These are phyloP conservation scores for Ascosphaera aggregata DNA, from an alignment of 2,329 filamentous ascomycete genomes.

Conservation along the genomic window DNA sequence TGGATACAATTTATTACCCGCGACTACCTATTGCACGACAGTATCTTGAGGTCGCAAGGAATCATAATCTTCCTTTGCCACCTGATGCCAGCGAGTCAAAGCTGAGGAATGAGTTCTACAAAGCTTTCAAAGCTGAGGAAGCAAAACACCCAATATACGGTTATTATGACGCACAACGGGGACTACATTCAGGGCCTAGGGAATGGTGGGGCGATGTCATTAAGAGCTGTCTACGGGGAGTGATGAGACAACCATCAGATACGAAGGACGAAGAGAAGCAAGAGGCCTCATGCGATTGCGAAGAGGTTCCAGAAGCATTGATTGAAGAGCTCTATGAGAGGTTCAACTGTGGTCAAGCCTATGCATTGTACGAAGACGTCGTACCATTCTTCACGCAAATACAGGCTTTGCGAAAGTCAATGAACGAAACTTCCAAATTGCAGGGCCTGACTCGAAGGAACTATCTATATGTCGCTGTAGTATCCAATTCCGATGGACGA, in stretches of 20 bases:
- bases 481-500: constrained; percentile 25
- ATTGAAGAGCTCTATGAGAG: constrained; percentile 14
- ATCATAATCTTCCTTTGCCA: constrained; percentile 7
- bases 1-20: constrained; percentile 22
- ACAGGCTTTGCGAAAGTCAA: neutral
- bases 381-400: constrained; percentile 12
- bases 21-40: constrained; percentile 16
- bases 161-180: constrained; percentile 8
- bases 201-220: constrained; percentile 24
- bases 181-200: constrained; percentile 11
- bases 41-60: constrained; percentile 16
- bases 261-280: constrained; percentile 1
- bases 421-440: neutral
- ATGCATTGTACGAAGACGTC: constrained; percentile 19
- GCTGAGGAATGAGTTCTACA: constrained; percentile 9
- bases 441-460: neutral
- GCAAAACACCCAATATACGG: constrained; percentile 20
- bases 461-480: constrained; percentile 13
- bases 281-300: neutral
- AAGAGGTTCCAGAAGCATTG: constrained; percentile 13
- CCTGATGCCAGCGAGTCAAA: constrained; percentile 5
- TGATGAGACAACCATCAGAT: constrained; percentile 7
- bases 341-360: constrained; percentile 18
- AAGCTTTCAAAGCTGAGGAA: constrained; percentile 16
- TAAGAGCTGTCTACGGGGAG: constrained; percentile 13